Evolutionary conservation across 805 yeast species (phyloP).

Genomic region (Clavispora santaluciae): DNA sequence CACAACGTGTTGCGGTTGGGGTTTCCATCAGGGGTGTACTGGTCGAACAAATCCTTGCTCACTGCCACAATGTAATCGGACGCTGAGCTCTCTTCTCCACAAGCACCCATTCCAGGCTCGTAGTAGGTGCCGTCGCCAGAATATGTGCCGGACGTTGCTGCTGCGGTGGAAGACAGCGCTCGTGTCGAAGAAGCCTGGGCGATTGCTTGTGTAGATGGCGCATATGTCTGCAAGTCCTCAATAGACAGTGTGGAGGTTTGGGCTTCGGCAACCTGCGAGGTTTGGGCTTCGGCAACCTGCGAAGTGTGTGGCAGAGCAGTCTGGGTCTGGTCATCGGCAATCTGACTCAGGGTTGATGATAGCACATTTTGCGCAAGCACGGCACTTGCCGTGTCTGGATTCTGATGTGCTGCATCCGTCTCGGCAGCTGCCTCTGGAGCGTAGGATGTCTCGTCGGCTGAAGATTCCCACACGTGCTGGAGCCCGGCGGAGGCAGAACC

Average conservation of each 20-base stretch:
- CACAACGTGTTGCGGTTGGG: constrained; percentile 47
- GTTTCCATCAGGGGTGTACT: constrained; percentile 26
- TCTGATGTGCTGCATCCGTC: too few relatives aligned
- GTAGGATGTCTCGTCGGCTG: neutral
- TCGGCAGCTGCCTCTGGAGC: neutral
- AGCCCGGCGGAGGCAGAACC: neutral
- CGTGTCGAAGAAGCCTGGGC: neutral
- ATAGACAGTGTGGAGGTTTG: too few relatives aligned
- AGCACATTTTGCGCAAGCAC: too few relatives aligned
- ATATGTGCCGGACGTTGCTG: constrained; percentile 11
- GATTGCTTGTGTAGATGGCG: too few relatives aligned
- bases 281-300: too few relatives aligned
- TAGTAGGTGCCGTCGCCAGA: constrained; percentile 50
- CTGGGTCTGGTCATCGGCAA: neutral
- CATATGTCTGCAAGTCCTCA: too few relatives aligned
- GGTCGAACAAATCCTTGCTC: constrained; percentile 38
- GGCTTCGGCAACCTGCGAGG: too few relatives aligned
- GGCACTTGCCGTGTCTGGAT: too few relatives aligned
- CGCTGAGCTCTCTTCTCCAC: constrained; percentile 45
- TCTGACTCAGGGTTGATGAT: too few relatives aligned
- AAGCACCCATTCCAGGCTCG: constrained; percentile 47
- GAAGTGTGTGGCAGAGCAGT: neutral
- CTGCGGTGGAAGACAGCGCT: constrained; percentile 9
- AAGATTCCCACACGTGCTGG: neutral
- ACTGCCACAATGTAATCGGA: constrained; percentile 52